Percentiles rank a stretch among this genome's conserved stretches.
These are phyloP conservation scores for Yarrowia divulgata DNA, from an alignment of 805 yeast species.

Conservation along the genomic window DNA sequence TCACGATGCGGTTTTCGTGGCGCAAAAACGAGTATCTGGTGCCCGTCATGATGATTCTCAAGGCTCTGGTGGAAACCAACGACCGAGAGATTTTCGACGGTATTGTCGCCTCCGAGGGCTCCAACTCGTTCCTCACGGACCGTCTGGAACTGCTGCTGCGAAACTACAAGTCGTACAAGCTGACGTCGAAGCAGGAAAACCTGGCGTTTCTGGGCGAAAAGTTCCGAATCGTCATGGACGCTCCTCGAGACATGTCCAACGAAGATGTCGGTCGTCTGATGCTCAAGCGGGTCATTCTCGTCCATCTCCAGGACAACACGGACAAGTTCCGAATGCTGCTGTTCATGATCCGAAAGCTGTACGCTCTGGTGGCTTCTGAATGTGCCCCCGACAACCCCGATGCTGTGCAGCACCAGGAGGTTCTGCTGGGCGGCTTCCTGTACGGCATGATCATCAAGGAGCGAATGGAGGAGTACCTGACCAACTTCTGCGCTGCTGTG, in stretches of 20 bases:
- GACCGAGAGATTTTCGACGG: constrained; percentile 97
- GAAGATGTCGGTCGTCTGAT: constrained; percentile 90
- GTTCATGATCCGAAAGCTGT: constrained; percentile 95
- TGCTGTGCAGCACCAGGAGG: constrained; percentile 98
- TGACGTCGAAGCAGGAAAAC: constrained; percentile 85
- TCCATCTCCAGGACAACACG: constrained; percentile 70
- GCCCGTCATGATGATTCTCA: constrained; percentile 90
- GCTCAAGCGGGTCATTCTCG: constrained; percentile 81
- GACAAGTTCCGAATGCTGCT: constrained; percentile 88
- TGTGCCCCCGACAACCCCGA: constrained; percentile 98
- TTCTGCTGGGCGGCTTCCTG: constrained; percentile 91
- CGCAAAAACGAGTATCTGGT: constrained; percentile 92
- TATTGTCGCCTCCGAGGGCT: constrained; percentile 85
- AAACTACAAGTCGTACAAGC: constrained; percentile 80
- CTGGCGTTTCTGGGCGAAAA: constrained; percentile 94
- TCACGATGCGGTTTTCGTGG: constrained; percentile 97
- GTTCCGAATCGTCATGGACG: constrained; percentile 90
- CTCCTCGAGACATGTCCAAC: constrained; percentile 86
- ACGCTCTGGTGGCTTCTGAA: constrained; percentile 94
- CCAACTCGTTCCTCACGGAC: constrained; percentile 94
- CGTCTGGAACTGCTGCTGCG: constrained; percentile 93
- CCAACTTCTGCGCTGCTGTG: constrained; percentile 72
- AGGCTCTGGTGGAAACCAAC: constrained; percentile 87
- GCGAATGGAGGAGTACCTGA: constrained; percentile 91
- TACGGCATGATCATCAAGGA: constrained; percentile 97